Evolutionary conservation across 495 filamentous ascomycete genomes (phyloP), one percentile per base, ranked within the genome.

Genomic region (Pseudomonodictys pantanalensis): DNA sequence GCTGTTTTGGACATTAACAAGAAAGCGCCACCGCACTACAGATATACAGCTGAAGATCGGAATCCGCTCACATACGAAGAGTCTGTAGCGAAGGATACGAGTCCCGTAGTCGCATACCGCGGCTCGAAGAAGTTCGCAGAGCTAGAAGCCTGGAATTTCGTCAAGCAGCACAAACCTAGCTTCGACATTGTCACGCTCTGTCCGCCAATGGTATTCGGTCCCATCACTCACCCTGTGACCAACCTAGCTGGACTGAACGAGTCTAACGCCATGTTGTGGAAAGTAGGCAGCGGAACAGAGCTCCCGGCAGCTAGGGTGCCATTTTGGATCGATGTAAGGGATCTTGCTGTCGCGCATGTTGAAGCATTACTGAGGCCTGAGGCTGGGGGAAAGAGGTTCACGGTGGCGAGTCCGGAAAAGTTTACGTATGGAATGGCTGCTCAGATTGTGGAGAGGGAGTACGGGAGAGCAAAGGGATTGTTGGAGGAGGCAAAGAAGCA

Each of bases 201-300:
- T 53, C 71, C 77, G 24, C 75, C 77, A 7, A 77, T 78, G 76
- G 71, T 71, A 0, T 79, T 78, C 51, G 79, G 79, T 1, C 77
- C 78, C 0, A 65, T 77, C 8, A 69, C 70, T 2, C 74, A 80
- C 56, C 69, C 73, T 5, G 69, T 76, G 0, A 15, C 56, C 0
- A 55, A 44, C 15, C 50, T 74, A 15, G 58, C 57, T 0, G 35
- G 65, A 0, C 64, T 79, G 5, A 79, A 79, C 43, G 70, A 73
- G 32, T 74, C 73, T 0, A 73, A 70, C 25, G 43, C 62, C 1
- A 56, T 24, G 20, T 61, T 77, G 22, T 76, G 69, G 70, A 60
- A 65, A n/a, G 62, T 73, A 1, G 72, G 72, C 8, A 64, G 60
- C 4, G 67, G 66, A 12, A 52, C 45, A 3, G 52, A 66, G 10